A percentile compares a stretch with the other conserved stretches of the same genome.
Conservation (phyloP, 768 basidiomycete species). For the Rhodotorula diobovata region DNA sequence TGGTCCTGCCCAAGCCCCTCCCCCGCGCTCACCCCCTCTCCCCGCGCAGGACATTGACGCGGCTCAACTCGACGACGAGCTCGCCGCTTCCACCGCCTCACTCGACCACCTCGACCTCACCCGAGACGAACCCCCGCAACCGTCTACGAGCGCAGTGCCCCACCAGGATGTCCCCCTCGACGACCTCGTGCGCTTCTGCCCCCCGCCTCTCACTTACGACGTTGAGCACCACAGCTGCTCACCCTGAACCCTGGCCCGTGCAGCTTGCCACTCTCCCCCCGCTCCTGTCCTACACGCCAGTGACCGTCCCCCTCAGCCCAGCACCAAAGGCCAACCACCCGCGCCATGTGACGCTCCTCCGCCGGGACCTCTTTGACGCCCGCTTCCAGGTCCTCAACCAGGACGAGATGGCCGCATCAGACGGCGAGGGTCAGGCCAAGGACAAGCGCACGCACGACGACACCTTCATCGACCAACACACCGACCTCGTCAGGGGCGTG, state of each 20-base stretch:
- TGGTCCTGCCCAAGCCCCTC: too few species aligned
- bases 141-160: slow-evolving; percentile 2
- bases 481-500: slow-evolving; percentile 82
- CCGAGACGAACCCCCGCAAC: background rate
- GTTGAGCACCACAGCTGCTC: too few species aligned
- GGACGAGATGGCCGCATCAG: slow-evolving; percentile 46
- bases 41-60: slow-evolving; percentile 13
- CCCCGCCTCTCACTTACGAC: too few species aligned
- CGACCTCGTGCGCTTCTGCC: slow-evolving; percentile 41
- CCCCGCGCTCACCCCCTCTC: background rate
- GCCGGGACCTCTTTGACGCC: slow-evolving; percentile 89
- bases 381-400: slow-evolving; percentile 85
- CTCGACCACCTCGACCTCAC: background rate
- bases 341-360: slow-evolving; percentile 52
- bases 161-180: slow-evolving; percentile 41
- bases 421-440: slow-evolving; percentile 36
- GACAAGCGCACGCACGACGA: slow-evolving; percentile 44
- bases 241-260: background rate
- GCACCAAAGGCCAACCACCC: slow-evolving; percentile 1
- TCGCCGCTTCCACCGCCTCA: slow-evolving; percentile 6
- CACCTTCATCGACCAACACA: slow-evolving; percentile 70
- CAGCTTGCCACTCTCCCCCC: slow-evolving; percentile 68
- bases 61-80: slow-evolving; percentile 16
- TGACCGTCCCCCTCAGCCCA: slow-evolving; percentile 54
- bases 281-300: slow-evolving; percentile 72